Base-by-base conservation (phyloP, 2,329 filamentous ascomycete genomes). In the Fusarium compactum region DNA sequence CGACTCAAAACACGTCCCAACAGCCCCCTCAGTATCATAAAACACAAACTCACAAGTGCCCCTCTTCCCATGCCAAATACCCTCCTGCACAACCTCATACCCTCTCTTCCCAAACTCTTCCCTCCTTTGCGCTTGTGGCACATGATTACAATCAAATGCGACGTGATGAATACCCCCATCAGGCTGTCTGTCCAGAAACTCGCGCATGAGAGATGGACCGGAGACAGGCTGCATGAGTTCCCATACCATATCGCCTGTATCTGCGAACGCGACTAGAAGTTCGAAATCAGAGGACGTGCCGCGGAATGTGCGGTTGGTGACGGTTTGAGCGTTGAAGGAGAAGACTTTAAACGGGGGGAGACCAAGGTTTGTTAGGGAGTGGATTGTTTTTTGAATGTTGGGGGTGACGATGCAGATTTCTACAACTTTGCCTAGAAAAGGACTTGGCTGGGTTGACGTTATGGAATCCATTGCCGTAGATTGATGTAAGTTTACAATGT, bases 211-310 rank as follows among this genome's bases (percentile, higher is more conserved):
- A 6, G 54, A 57, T 1, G n/a, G 12, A 1, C 54, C 44, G 5
- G 54, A 30, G 18, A 57, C 44, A 15, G 54, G 54, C 25, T 57
- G 54, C 54, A 57, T 57, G n/a, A 57, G 48, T 3, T 57, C 54
- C 44, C 44, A 57, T 4, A 57, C 44, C 30, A 57, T 51, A n/a
- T 51, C 44, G 0, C 54, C 54, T 1, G 24, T 22, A 5, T 41
- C 30, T 12, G 54, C 54, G 5, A 57, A 57, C 1, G 54, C 54
- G 18, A 57, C 54, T 1, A 51, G 20, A 0, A 57, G 25, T 8
- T 57, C 44, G 3, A 57, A 57, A 0, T 51, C 25, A 25, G 24
- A 32, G 14, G 32, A 4, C 14, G 11, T 4, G n/a, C 54, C 54
- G 5, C 54, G 54, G 10, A 38, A 50, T 1, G 22, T 16, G 11